A percentile compares a stretch with the other conserved stretches of the same genome.
Conservation (phyloP, 331 rosid species). For the Erythrophleum ivorense region DNA sequence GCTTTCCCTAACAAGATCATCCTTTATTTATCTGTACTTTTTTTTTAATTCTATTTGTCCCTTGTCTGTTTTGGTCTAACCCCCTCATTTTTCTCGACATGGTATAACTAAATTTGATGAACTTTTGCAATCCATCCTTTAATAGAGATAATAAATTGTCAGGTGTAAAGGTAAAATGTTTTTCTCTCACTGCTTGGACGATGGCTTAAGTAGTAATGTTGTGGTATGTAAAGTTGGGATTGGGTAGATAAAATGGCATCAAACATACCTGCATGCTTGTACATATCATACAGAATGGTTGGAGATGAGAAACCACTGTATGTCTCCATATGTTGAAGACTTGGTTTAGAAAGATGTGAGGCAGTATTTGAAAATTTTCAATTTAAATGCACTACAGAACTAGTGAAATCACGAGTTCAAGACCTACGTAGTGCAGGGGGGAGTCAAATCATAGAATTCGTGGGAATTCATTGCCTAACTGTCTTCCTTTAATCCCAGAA, state of each 20-base stretch:
- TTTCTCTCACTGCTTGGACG: slow-evolving; percentile 13
- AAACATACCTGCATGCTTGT: neutral
- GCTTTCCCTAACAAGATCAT: slow-evolving; percentile 20
- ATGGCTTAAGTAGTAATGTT: no score
- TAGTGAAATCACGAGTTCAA: slow-evolving; percentile 5
- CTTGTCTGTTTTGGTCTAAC: slow-evolving; percentile 15
- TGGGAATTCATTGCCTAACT: neutral
- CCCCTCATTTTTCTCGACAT: slow-evolving; percentile 32
- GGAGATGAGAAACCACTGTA: neutral
- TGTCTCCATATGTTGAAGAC: slow-evolving; percentile 16
- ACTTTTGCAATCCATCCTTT: slow-evolving; percentile 7
- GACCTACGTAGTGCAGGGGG: neutral
- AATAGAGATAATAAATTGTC: neutral
- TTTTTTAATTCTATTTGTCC: slow-evolving; percentile 16
- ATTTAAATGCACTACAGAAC: neutral
- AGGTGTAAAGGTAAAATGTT: neutral
- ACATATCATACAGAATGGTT: slow-evolving; percentile 1
- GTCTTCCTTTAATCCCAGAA: neutral
- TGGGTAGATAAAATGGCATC: neutral
- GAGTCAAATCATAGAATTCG: neutral
- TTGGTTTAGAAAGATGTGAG: neutral
- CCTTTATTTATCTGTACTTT: slow-evolving; percentile 14
- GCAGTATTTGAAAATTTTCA: neutral
- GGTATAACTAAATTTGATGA: slow-evolving; percentile 5
- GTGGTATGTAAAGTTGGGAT: neutral